phyloP scores from a whole-genome alignment of 2,329 filamentous ascomycete species.

The Aspergillus calidoustus region DNA sequence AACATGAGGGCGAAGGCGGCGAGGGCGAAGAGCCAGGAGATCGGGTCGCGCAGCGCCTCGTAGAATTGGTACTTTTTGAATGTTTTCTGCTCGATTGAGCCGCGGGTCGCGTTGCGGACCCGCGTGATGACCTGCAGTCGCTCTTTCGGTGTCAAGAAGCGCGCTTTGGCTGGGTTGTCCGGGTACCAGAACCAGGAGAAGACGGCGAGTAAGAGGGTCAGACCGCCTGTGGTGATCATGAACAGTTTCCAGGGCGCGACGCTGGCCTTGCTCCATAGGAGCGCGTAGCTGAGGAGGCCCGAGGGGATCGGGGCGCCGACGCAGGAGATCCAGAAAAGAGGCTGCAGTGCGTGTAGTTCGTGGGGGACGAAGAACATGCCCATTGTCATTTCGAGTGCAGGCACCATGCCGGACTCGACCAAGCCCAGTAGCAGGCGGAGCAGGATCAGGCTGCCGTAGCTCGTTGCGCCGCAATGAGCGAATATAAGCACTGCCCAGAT shows the following conservation, averaged over 20 bases:
- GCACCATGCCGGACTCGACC: not conserved
- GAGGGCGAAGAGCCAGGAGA: not conserved
- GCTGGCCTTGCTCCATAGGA: not conserved
- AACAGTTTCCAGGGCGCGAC: not conserved
- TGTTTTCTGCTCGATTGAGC: not conserved
- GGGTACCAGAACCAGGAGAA: not conserved
- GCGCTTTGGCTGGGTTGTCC: not conserved
- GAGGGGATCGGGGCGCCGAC: not conserved
- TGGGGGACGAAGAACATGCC: not conserved
- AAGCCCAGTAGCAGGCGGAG: not conserved
- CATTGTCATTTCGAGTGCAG: not conserved
- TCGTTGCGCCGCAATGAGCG: not conserved
- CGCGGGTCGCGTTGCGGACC: not conserved
- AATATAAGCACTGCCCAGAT: not conserved
- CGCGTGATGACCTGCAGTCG: not conserved
- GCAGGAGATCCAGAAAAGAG: not conserved
- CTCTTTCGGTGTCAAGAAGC: not conserved
- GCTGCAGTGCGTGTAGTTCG: not conserved
- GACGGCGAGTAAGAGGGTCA: not conserved
- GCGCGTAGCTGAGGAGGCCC: not conserved
- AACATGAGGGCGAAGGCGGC: not conserved
- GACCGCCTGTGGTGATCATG: not conserved
- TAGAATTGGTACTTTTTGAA: not conserved
- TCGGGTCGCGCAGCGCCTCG: not conserved
- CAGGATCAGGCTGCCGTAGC: not conserved